Evolutionary conservation across 1,139 yeast genomes (phyloP), one percentile per base, ranked within the genome.

Genomic region (Kodamaea arcana): DNA sequence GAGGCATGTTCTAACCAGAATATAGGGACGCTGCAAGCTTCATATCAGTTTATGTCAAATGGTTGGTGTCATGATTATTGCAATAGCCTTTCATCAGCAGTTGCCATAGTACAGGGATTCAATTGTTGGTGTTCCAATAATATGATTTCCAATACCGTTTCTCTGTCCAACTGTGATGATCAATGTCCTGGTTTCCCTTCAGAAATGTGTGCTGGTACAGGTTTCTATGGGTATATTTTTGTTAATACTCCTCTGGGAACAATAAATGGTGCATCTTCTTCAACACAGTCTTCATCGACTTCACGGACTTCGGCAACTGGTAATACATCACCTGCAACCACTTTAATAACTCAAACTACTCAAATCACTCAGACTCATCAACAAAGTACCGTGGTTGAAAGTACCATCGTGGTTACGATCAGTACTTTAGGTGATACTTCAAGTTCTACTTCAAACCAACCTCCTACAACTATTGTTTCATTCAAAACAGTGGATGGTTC

Each of bases 61-160:
- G 87, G 87, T 1, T 54, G 53, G 4, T 81, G 87, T 51, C 51
- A 62, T 5, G 63, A 62, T 36, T 54, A 61, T 26, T 81, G 88
- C 51, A 23, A 41, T 3, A 40, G 34, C 5, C 41, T 45, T 11
- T 79, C 76, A n/a, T 75, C 59, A 47, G 69, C 78, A 2, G 75
- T 69, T 37, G 87, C 79, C 4, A 66, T 81, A 31, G 56, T 80
- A 13, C 80, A 70, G 40, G 65, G 62, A 16, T 47, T 58, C 34
- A 42, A 64, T 32, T 81, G 88, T 55, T 81, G 80, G 76, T 81
- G 88, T 50, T 68, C 83, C 9, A 66, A 80, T 48, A 50, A 55
- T 24, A 56, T 72, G 4, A 85, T 86, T 0, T 62, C 50, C 2
- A 48, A 51, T 20, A 60, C 72, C 2, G 56, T 58, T 1, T 46